Evolutionary conservation across 2,329 filamentous ascomycete species (phyloP).

Genomic region (Myriosclerotinia duriaeana): DNA sequence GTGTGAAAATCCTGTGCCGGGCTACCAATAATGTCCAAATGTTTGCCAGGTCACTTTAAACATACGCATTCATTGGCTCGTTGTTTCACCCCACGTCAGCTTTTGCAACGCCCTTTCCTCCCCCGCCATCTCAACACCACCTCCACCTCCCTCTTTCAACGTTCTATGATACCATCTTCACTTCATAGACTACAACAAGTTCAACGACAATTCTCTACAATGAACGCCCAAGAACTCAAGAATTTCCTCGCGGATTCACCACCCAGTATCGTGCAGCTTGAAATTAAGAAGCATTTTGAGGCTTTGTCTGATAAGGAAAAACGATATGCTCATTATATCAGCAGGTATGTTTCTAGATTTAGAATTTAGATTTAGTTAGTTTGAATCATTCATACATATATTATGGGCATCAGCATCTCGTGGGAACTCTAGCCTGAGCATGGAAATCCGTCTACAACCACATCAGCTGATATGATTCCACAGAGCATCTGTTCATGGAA

Average conservation of each 20-base stretch:
- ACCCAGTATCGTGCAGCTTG: constrained; percentile 80
- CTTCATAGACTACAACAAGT: constrained; percentile 31
- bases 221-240: constrained; percentile 60
- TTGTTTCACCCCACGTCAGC: constrained; percentile 22
- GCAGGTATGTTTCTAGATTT: constrained; percentile 55
- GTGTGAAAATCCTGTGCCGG: background rate
- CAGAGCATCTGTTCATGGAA: constrained; percentile 75
- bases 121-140: constrained; percentile 8
- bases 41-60: constrained; percentile 11
- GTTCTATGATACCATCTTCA: constrained; percentile 25
- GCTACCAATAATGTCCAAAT: constrained; percentile 6
- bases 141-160: constrained; percentile 10
- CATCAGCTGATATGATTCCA: constrained; percentile 12
- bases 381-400: background rate
- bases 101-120: constrained; percentile 15
- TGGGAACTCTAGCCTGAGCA: background rate
- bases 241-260: constrained; percentile 91
- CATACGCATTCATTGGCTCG: constrained; percentile 18
- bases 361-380: background rate
- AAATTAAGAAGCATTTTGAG: constrained; percentile 92
- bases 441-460: constrained; percentile 18
- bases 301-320: constrained; percentile 73
- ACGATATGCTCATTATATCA: constrained; percentile 88
- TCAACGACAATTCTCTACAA: constrained; percentile 40
- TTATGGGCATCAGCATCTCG: background rate